Evolutionary conservation across 2,329 filamentous ascomycete genomes (phyloP), one percentile per base, ranked within the genome.

Genomic region (Cladobotryum mycophilum): DNA sequence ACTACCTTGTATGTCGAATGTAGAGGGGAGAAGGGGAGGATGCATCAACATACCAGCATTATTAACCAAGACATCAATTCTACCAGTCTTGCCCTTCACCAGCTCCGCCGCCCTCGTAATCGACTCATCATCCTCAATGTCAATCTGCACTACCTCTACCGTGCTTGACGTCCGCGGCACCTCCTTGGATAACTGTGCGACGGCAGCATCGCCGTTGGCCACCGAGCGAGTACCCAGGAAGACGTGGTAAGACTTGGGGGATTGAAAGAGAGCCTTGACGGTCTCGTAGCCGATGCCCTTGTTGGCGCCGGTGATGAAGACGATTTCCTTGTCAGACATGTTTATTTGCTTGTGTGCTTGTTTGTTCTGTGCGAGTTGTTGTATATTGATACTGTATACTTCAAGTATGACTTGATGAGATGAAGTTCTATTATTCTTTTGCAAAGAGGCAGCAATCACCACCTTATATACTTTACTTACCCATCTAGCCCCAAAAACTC

Each of bases 261-360:
- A 79, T 11, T 66, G 56, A 40, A 72, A 67, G 0, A 85, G 66
- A 1, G 78, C 74, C 54, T 76, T 81, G 45, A 83, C 74, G 7
- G 70, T 73, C 56, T 85, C 75, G 37, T 74, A 76, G 3, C 83
- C 82, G 15, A 86, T 73, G n/a, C 81, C 81, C 0, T 75, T 82
- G 57, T 82, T 84, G 53, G 71, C 80, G 36, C 82, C 81, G 2
- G 81, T 84, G 55, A 84, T 74, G 41, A 84, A 63, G 15, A 82
- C 61, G 53, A 79, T 67, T 40, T 61, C 62, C 55, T 59, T 62
- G 43, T 57, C 42, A n/a, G 56, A 36, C 60, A 61, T 63, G 25
- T 30, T 30, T 14, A 48, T 22, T 5, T 20, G 20, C 5, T 20
- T 20, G 20, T 5, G 3, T 20, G 20, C 5, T 20, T 20, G 20